Conservation (phyloP, 352 stramenopile species). For the Pythium rhizo-oryzae region DNA sequence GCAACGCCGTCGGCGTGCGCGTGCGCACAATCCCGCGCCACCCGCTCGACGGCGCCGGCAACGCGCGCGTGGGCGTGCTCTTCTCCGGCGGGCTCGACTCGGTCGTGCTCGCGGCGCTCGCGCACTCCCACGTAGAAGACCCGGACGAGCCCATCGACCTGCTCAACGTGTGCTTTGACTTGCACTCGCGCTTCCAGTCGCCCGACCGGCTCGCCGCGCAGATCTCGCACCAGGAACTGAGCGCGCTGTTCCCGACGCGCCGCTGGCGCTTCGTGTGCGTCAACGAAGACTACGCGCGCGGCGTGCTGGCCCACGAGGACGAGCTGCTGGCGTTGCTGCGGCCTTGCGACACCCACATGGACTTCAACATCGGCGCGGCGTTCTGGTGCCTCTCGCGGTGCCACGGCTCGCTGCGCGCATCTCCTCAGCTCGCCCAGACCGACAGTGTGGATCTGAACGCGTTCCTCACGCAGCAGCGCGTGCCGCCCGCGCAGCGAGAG, state of each 20-base stretch:
- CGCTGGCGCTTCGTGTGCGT: constrained; percentile 86
- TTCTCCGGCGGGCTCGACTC: constrained; percentile 98
- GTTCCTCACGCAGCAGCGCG: constrained; percentile 35
- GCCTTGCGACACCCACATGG: constrained; percentile 94
- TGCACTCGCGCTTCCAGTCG: constrained; percentile 53
- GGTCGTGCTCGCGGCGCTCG: constrained; percentile 92
- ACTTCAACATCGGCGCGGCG: constrained; percentile 97
- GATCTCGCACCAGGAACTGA: constrained; percentile 82
- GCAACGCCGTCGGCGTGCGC: constrained; percentile 78
- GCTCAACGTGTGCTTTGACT: constrained; percentile 96
- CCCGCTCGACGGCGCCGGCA: neutral
- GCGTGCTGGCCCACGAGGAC: constrained; percentile 60
- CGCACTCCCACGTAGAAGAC: constrained; percentile 69
- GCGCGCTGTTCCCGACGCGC: constrained; percentile 79
- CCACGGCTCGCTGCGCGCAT: constrained; percentile 34
- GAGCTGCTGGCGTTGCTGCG: constrained; percentile 81
- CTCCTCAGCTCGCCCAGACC: neutral
- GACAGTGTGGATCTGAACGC: constrained; percentile 37
- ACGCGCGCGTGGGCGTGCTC: constrained; percentile 81
- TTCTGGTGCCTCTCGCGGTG: constrained; percentile 95
- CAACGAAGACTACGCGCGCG: constrained; percentile 72
- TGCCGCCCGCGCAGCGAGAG: constrained; percentile 25
- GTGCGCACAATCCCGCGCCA: constrained; percentile 63
- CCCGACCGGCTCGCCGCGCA: constrained; percentile 93
- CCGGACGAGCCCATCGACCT: constrained; percentile 86